These are phyloP conservation scores for Trichophyton rubrum DNA, from an alignment of 2,329 filamentous ascomycete genomes.

Conservation along the genomic window DNA sequence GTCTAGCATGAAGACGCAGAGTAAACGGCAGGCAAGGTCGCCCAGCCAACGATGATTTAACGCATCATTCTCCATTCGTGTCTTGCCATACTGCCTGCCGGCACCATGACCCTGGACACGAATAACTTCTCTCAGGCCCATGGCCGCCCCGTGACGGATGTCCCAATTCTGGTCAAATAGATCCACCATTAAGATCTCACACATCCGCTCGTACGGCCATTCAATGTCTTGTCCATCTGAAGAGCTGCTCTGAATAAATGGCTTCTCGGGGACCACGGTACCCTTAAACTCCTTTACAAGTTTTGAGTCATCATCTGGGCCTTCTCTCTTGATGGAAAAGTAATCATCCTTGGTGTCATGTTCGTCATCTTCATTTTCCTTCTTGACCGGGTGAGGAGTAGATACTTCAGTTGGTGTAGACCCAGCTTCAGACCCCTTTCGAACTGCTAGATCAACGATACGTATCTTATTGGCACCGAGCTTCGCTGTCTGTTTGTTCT, in stretches of 20 bases:
- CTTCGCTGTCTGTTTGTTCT: conserved; percentile 80
- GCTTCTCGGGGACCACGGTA: conserved; percentile 64
- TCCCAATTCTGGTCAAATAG: conserved; percentile 93
- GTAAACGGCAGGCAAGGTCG: conserved; percentile 85
- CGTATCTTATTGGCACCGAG: conserved; percentile 80
- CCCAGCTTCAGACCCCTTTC: conserved; percentile 51
- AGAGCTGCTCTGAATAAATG: conserved; percentile 61
- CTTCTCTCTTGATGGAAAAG: conserved; percentile 72
- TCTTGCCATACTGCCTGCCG: conserved; percentile 60
- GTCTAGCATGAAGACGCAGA: conserved; percentile 93
- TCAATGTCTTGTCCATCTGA: conserved; percentile 64
- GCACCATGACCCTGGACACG: conserved; percentile 85
- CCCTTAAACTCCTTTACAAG: conserved; percentile 95
- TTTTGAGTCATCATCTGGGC: conserved; percentile 78
- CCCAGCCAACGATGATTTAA: conserved; percentile 81
- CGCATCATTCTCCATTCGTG: conserved; percentile 59
- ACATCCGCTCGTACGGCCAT: conserved; percentile 90
- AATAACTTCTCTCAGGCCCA: conserved; percentile 83
- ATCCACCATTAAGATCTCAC: conserved; percentile 86
- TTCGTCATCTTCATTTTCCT: conserved; percentile 45
- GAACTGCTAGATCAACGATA: conserved; percentile 71
- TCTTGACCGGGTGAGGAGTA: conserved; percentile 46
- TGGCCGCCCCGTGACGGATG: conserved; percentile 86
- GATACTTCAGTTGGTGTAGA: conserved; percentile 32
- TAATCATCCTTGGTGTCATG: conserved; percentile 64